phyloP scores from a whole-genome alignment of 495 filamentous ascomycete species.

The Symbiotaphrina buchneri region DNA sequence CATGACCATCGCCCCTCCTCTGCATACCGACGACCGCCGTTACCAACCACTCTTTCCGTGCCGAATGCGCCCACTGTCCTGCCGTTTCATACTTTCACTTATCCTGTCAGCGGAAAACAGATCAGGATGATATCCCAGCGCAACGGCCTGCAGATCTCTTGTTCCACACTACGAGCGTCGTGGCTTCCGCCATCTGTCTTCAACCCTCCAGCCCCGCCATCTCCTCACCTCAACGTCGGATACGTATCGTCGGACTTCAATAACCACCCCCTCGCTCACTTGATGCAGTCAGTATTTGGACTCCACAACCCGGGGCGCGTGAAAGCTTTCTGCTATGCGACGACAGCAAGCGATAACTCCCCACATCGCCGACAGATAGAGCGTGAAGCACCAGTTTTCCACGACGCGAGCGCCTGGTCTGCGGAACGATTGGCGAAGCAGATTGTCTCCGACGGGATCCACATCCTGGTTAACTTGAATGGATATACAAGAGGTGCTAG shows the following conservation, averaged over 20 bases:
- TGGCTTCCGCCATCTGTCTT: slow-evolving; percentile 76
- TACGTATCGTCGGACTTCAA: slow-evolving; percentile 99
- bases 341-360: slow-evolving; percentile 78
- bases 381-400: slow-evolving; percentile 76
- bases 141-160: slow-evolving; percentile 84
- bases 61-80: slow-evolving; percentile 87
- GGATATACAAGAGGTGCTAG: slow-evolving; percentile 93
- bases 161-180: slow-evolving; percentile 57
- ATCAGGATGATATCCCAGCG: slow-evolving; percentile 89
- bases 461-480: slow-evolving; percentile 93
- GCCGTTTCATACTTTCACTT: slow-evolving; percentile 98
- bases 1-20: slow-evolving; percentile 28
- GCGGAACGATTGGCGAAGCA: slow-evolving; percentile 70
- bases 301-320: slow-evolving; percentile 53
- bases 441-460: slow-evolving; percentile 82
- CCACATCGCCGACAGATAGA: slow-evolving; percentile 88
- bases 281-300: slow-evolving; percentile 99
- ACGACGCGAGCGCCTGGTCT: slow-evolving; percentile 73
- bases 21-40: slow-evolving; percentile 49
- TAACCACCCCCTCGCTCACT: slow-evolving; percentile 87
- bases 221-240: slow-evolving; percentile 67
- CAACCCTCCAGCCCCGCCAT: slow-evolving; percentile 60
- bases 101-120: slow-evolving; percentile 77
- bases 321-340: slow-evolving; percentile 91
- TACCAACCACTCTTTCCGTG: slow-evolving; percentile 52